Evolutionary conservation across 495 filamentous ascomycete species (phyloP).

Genomic region (Xylaria bambusicola): DNA sequence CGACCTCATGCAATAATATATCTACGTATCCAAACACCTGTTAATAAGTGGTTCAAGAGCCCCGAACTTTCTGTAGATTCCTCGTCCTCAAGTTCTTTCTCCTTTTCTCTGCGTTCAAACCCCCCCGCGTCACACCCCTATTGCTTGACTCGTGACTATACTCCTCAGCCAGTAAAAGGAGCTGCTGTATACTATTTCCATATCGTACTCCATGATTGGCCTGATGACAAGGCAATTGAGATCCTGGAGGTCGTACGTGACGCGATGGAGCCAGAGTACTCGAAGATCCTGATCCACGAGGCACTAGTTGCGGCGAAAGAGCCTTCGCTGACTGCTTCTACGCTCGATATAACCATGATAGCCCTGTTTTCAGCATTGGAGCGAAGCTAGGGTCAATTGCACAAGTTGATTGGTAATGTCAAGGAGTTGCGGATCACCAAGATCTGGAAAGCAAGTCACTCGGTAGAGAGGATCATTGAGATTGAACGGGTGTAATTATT

Average conservation of each 20-base stretch:
- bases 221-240: conserved; percentile 27
- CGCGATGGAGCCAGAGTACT: conserved; percentile 33
- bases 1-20: too few relatives aligned
- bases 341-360: conserved; percentile 53
- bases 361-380: conserved; percentile 39
- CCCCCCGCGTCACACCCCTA: too few relatives aligned
- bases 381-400: conserved; percentile 42
- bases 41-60: too few relatives aligned
- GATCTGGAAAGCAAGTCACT: conserved; percentile 34
- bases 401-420: conserved; percentile 33
- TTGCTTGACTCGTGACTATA: too few relatives aligned
- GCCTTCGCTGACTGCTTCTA: conserved; percentile 29
- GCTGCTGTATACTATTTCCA: conserved; percentile 48
- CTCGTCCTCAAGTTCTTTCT: too few relatives aligned
- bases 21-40: too few relatives aligned
- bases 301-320: conserved; percentile 27
- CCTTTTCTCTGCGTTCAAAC: too few relatives aligned
- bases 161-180: conserved; percentile 37
- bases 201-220: conserved; percentile 49
- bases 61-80: too few relatives aligned
- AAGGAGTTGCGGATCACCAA: conserved; percentile 44
- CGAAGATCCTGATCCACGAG: conserved; percentile 31
- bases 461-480: conserved; percentile 30
- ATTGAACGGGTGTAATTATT: too few relatives aligned
- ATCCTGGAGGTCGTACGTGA: conserved; percentile 24